Conservation (phyloP, 805 yeast species). For the Starmerella bacillaris region DNA sequence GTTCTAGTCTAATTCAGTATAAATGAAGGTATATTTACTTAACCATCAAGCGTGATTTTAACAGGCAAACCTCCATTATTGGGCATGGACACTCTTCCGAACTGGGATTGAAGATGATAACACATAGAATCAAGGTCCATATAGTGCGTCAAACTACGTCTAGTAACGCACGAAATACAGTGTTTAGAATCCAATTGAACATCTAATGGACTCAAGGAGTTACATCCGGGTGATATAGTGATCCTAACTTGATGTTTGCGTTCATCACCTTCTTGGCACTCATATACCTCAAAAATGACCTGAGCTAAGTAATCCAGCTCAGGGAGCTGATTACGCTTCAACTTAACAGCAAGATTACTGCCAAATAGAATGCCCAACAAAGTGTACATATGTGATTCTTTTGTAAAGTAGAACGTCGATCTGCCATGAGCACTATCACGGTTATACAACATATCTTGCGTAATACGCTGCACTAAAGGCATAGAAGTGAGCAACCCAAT, state of each 20-base stretch:
- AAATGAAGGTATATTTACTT: conserved; percentile 1
- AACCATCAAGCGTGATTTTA: conserved; percentile 12
- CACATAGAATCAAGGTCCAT: conserved; percentile 78
- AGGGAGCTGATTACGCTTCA: conserved; percentile 86
- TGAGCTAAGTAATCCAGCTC: conserved; percentile 92
- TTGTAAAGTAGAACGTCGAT: conserved; percentile 81
- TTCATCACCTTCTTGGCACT: conserved; percentile 44
- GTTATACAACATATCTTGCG: conserved; percentile 64
- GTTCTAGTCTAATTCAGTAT: background rate
- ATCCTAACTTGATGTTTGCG: conserved; percentile 79
- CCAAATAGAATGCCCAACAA: conserved; percentile 78
- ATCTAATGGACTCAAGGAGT: conserved; percentile 92
- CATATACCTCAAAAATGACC: conserved; percentile 82
- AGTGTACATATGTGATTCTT: conserved; percentile 93
- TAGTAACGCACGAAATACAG: conserved; percentile 88
- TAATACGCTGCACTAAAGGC: conserved; percentile 78
- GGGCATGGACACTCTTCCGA: conserved; percentile 75
- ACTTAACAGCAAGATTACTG: conserved; percentile 83
- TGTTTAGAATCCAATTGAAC: conserved; percentile 92
- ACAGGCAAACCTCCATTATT: conserved; percentile 35
- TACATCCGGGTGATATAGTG: conserved; percentile 94
- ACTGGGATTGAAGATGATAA: conserved; percentile 62
- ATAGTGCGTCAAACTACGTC: conserved; percentile 77
- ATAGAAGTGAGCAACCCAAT: conserved; percentile 86
- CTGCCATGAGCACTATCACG: conserved; percentile 67